Evolutionary conservation across 2,329 filamentous ascomycete genomes (phyloP).

Genomic region (Metarhizium humberi): DNA sequence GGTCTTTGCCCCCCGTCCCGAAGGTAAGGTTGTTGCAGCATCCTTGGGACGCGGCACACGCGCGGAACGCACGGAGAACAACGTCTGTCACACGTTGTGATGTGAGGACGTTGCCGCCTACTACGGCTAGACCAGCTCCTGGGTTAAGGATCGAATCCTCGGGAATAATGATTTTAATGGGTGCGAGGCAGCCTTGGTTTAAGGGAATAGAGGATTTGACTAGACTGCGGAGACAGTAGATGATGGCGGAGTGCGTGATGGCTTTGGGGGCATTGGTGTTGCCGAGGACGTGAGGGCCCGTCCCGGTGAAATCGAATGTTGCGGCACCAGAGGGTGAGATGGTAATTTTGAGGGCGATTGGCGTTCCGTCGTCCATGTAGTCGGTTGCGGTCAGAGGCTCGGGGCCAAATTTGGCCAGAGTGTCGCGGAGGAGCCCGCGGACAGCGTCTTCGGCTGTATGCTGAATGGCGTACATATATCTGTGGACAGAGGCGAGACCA

Average conservation of each 20-base stretch:
- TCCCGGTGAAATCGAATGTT: constrained; percentile 43
- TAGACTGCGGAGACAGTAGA: constrained; percentile 74
- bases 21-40: constrained; percentile 83
- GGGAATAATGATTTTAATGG: constrained; percentile 67
- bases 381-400: constrained; percentile 22
- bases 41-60: constrained; percentile 70
- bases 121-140: constrained; percentile 67
- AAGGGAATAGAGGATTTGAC: constrained; percentile 76
- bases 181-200: constrained; percentile 75
- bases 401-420: constrained; percentile 9
- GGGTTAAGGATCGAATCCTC: constrained; percentile 65
- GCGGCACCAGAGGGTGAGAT: constrained; percentile 70
- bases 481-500: constrained; percentile 60
- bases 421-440: constrained; percentile 32
- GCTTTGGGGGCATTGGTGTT: constrained; percentile 25
- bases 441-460: constrained; percentile 50
- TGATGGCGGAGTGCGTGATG: constrained; percentile 51
- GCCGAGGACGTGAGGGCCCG: constrained; percentile 20
- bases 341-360: constrained; percentile 64
- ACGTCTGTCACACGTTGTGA: constrained; percentile 76
- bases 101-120: constrained; percentile 76
- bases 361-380: constrained; percentile 81
- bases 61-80: constrained; percentile 69
- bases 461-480: constrained; percentile 36
- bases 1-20: constrained; percentile 64